Evolutionary conservation across 2,329 filamentous ascomycete genomes (phyloP).

Genomic region (Botryosphaeria dothidea): DNA sequence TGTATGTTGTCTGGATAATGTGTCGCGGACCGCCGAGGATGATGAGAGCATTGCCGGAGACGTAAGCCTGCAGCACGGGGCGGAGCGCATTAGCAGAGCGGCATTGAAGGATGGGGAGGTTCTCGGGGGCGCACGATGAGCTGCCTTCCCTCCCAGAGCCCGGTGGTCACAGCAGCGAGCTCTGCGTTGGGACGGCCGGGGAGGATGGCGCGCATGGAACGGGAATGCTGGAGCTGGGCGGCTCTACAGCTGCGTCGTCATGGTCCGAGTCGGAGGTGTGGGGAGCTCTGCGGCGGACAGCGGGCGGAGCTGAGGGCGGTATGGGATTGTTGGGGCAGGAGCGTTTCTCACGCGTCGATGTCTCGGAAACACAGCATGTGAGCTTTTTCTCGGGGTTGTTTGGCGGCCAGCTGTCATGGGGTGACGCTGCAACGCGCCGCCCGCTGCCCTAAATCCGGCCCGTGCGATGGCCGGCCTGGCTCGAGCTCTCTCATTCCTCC

Average conservation of each 20-base stretch:
- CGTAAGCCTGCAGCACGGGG: slow-evolving; percentile 66
- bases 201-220: slow-evolving; percentile 71
- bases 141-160: slow-evolving; percentile 70
- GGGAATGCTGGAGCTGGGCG: slow-evolving; percentile 14
- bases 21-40: slow-evolving; percentile 66
- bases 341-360: background rate
- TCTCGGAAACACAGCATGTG: background rate
- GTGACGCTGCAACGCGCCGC: background rate
- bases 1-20: slow-evolving; percentile 89
- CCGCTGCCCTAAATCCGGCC: background rate
- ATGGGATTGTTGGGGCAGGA: background rate
- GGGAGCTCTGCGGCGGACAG: background rate
- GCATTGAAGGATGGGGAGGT: slow-evolving; percentile 15
- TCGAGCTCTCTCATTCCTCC: background rate
- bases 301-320: background rate
- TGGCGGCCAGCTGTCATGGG: slow-evolving; percentile 16
- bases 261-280: background rate
- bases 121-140: slow-evolving; percentile 62
- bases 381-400: background rate
- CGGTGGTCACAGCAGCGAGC: slow-evolving; percentile 75
- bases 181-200: slow-evolving; percentile 76
- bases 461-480: slow-evolving; percentile 14
- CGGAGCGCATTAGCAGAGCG: slow-evolving; percentile 2
- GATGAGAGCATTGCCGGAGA: slow-evolving; percentile 84
- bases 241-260: slow-evolving; percentile 19